These are phyloP conservation scores for Adansonia gregorii DNA, from an alignment of 441 rosid species.

Conservation along the genomic window DNA sequence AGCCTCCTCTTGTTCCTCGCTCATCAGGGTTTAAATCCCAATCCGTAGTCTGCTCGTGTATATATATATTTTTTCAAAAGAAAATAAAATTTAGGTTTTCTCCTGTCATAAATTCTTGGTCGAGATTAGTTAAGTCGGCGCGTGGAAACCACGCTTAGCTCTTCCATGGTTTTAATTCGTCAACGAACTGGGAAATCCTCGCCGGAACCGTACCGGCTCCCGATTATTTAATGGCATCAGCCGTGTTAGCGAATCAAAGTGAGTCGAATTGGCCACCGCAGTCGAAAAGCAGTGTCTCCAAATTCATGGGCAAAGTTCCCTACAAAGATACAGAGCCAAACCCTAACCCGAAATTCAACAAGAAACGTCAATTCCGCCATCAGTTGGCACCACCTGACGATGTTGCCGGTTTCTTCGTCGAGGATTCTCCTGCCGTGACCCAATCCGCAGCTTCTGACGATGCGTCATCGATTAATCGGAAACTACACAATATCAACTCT, in stretches of 20 bases:
- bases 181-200: conserved; percentile 17
- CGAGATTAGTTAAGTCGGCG: conserved; percentile 16
- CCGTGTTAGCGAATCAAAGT: conserved; percentile 62
- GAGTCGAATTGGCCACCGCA: conserved; percentile 61
- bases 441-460: conserved; percentile 62
- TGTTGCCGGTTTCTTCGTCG: conserved; percentile 34
- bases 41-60: conserved; percentile 29
- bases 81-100: not conserved
- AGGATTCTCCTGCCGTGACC: conserved; percentile 42
- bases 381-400: conserved; percentile 29
- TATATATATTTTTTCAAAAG: not conserved
- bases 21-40: conserved; percentile 39
- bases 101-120: not conserved
- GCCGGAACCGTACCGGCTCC: conserved; percentile 35
- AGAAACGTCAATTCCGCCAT: conserved; percentile 48
- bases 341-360: conserved; percentile 51
- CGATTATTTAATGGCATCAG: conserved; percentile 61
- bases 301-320: conserved; percentile 57
- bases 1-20: conserved; percentile 45
- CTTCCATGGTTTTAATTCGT: conserved; percentile 35
- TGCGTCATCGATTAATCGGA: conserved; percentile 53
- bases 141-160: conserved; percentile 27
- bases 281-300: conserved; percentile 43
- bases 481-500: conserved; percentile 29
- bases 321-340: conserved; percentile 42